Evolutionary conservation across 768 basidiomycete genomes (phyloP).

Genomic region (Exidia glandulosa): DNA sequence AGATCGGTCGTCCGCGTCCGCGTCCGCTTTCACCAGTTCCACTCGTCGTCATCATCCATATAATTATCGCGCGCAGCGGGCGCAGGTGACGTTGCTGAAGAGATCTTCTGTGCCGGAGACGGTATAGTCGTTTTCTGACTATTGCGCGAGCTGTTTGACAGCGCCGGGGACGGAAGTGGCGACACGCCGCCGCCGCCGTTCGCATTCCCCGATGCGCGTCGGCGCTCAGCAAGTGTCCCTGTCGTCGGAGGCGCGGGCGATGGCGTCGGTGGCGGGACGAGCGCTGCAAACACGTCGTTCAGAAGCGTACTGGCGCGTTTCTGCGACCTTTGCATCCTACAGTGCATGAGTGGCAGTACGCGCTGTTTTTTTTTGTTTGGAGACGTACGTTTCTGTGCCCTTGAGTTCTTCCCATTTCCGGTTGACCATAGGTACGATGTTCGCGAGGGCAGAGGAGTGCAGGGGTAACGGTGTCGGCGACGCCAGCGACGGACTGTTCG

Average conservation of each 20-base stretch:
- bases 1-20: not conserved
- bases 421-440: slow-evolving; percentile 5
- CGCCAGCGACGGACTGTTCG: not conserved
- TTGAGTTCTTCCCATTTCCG: slow-evolving; percentile 14
- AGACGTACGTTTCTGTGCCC: slow-evolving; percentile 10
- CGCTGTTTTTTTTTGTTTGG: not conserved
- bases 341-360: not conserved
- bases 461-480: not conserved
- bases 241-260: not conserved
- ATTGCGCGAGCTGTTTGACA: too few relatives aligned
- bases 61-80: not conserved
- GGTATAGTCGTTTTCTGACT: too few relatives aligned
- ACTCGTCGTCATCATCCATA: slow-evolving; percentile 9
- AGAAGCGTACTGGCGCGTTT: slow-evolving; percentile 13
- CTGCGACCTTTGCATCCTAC: slow-evolving; percentile 10
- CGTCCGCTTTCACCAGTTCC: slow-evolving; percentile 9
- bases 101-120: too few relatives aligned
- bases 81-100: not conserved
- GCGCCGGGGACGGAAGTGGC: not conserved
- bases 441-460: not conserved
- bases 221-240: too few relatives aligned
- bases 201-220: not conserved
- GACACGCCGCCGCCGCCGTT: not conserved
- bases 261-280: not conserved
- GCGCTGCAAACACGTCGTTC: slow-evolving; percentile 7